phyloP scores from a whole-genome alignment of 1,284 basidiomycete genomes.

The Fomitopsis betulina region DNA sequence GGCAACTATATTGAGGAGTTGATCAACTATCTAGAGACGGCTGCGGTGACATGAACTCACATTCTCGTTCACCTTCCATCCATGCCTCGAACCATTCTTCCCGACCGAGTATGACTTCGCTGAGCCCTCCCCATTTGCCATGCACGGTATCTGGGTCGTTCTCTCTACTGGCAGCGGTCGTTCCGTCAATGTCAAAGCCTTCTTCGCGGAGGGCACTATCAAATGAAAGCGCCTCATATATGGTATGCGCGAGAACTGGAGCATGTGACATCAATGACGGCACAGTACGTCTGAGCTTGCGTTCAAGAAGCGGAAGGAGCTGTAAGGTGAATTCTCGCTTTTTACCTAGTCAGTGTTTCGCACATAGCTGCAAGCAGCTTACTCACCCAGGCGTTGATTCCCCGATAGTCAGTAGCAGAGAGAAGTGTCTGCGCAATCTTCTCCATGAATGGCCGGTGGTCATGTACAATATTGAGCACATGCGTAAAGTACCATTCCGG shows the following conservation, averaged over 20 bases:
- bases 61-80: slow-evolving; percentile 83
- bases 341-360: neutral
- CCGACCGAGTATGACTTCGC: slow-evolving; percentile 78
- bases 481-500: slow-evolving; percentile 98
- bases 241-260: slow-evolving; percentile 88
- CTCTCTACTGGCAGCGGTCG: slow-evolving; percentile 28
- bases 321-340: slow-evolving; percentile 79
- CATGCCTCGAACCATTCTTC: slow-evolving; percentile 89
- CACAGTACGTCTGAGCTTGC: slow-evolving; percentile 72
- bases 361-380: neutral
- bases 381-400: slow-evolving; percentile 73
- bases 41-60: slow-evolving; percentile 42
- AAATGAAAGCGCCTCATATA: slow-evolving; percentile 88
- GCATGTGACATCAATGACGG: slow-evolving; percentile 76
- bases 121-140: slow-evolving; percentile 70
- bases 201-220: slow-evolving; percentile 79
- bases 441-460: slow-evolving; percentile 78
- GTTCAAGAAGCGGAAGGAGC: slow-evolving; percentile 64
- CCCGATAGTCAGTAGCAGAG: slow-evolving; percentile 52
- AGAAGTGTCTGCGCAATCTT: slow-evolving; percentile 73
- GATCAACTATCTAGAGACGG: neutral
- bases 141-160: slow-evolving; percentile 20
- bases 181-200: slow-evolving; percentile 62
- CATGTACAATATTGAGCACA: slow-evolving; percentile 78
- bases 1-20: slow-evolving; percentile 46